Conservation (phyloP, 2,329 filamentous ascomycete species). For the Colletotrichum karsti region DNA sequence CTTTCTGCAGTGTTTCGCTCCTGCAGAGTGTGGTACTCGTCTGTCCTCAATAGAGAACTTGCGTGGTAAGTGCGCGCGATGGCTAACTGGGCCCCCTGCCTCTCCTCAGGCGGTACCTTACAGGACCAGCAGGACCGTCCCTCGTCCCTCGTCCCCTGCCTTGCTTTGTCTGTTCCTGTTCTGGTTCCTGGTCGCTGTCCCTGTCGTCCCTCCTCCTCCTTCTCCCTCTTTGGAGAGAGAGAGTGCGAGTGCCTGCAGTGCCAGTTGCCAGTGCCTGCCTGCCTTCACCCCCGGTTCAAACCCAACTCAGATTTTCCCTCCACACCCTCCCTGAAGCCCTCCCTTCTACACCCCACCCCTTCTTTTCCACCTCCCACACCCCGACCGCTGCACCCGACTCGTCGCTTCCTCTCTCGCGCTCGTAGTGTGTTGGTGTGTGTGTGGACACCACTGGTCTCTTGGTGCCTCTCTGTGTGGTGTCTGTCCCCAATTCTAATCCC, state of each 20-base stretch:
- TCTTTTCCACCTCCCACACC: slow-evolving; percentile 7
- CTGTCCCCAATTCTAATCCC: slow-evolving; percentile 29
- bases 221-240: background rate
- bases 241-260: background rate
- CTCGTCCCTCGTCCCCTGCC: background rate
- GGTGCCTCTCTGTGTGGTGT: slow-evolving; percentile 5
- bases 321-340: slow-evolving; percentile 11
- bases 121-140: background rate
- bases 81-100: background rate
- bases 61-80: slow-evolving; percentile 5
- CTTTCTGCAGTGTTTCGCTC: background rate
- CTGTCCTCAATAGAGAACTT: background rate
- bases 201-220: slow-evolving; percentile 1
- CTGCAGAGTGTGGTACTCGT: background rate
- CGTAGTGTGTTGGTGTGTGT: slow-evolving; percentile 1
- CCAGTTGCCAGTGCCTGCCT: background rate
- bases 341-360: slow-evolving; percentile 1
- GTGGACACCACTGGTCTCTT: too few relatives aligned
- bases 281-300: slow-evolving; percentile 21
- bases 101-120: background rate
- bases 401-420: slow-evolving; percentile 21
- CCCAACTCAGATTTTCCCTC: slow-evolving; percentile 19
- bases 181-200: background rate
- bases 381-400: slow-evolving; percentile 25
- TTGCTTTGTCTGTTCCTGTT: background rate